Conservation (phyloP, 2,329 filamentous ascomycete species). For the Cladosporium sphaerospermum region DNA sequence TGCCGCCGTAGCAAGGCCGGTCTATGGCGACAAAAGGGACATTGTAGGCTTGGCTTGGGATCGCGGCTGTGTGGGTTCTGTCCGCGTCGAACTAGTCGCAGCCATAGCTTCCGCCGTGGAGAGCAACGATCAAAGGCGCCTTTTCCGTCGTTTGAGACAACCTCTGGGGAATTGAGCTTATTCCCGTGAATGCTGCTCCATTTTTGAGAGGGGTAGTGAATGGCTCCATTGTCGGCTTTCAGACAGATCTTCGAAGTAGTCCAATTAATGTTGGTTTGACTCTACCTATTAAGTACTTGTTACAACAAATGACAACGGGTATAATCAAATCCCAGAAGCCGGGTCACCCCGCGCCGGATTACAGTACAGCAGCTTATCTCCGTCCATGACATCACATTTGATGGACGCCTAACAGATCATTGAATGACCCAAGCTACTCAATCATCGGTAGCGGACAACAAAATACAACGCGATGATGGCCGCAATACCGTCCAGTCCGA, state of each 20-base stretch:
- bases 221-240: not conserved
- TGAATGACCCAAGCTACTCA: no score
- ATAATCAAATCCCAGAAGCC: no score
- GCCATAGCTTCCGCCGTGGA: slow-evolving; percentile 1
- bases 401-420: no score
- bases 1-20: not conserved
- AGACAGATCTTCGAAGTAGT: not conserved
- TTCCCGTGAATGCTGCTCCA: not conserved
- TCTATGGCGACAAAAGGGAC: slow-evolving; percentile 2
- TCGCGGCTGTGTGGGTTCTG: not conserved
- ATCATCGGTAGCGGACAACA: not conserved
- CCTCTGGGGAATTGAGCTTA: not conserved
- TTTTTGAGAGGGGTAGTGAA: not conserved
- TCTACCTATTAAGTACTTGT: no score
- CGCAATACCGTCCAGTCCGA: slow-evolving; percentile 20
- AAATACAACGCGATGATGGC: not conserved
- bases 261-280: no score
- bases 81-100: slow-evolving; percentile 5
- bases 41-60: not conserved
- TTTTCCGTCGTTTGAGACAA: not conserved
- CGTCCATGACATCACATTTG: no score
- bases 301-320: no score
- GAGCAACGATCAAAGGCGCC: not conserved
- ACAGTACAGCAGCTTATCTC: no score
- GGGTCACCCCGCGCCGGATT: no score